A percentile compares a stretch with the other conserved stretches of the same genome.
Evolutionary conservation across 1,284 basidiomycete genomes (phyloP).

Genomic region (Ceratobasidium papillatum): DNA sequence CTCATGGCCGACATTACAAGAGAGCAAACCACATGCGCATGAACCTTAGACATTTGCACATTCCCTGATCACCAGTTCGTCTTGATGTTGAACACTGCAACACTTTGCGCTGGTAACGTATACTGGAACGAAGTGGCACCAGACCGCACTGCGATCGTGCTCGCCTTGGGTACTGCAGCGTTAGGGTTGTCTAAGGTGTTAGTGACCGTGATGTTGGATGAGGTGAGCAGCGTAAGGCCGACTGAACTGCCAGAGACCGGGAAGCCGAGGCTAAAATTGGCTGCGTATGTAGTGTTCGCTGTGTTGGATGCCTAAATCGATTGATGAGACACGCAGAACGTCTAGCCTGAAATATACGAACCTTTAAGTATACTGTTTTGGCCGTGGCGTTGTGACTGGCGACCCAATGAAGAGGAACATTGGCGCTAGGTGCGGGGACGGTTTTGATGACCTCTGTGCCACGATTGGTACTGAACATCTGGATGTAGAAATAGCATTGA

Average conservation of each 20-base stretch:
- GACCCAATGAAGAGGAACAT: slow-evolving; percentile 52
- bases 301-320: slow-evolving; percentile 50
- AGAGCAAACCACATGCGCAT: too few species aligned
- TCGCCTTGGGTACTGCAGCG: slow-evolving; percentile 52
- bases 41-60: too few species aligned
- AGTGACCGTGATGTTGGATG: slow-evolving; percentile 17
- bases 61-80: slow-evolving; percentile 5
- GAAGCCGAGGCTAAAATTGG: slow-evolving; percentile 52
- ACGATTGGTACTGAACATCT: slow-evolving; percentile 54
- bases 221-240: slow-evolving; percentile 33
- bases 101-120: slow-evolving; percentile 53
- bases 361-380: slow-evolving; percentile 38
- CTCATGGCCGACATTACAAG: too few species aligned
- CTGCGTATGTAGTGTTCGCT: slow-evolving; percentile 50
- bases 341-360: slow-evolving; percentile 34
- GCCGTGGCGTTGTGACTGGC: slow-evolving; percentile 48
- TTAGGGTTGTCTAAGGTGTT: slow-evolving; percentile 49
- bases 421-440: slow-evolving; percentile 49
- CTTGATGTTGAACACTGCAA: slow-evolving; percentile 47
- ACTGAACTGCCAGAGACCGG: slow-evolving; percentile 8
- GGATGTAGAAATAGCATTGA: not conserved
- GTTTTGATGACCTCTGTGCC: slow-evolving; percentile 53
- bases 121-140: slow-evolving; percentile 51
- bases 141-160: slow-evolving; percentile 51
- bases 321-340: not conserved